Conservation (phyloP, 2,329 filamentous ascomycete genomes). For the Phialophora tarda region DNA sequence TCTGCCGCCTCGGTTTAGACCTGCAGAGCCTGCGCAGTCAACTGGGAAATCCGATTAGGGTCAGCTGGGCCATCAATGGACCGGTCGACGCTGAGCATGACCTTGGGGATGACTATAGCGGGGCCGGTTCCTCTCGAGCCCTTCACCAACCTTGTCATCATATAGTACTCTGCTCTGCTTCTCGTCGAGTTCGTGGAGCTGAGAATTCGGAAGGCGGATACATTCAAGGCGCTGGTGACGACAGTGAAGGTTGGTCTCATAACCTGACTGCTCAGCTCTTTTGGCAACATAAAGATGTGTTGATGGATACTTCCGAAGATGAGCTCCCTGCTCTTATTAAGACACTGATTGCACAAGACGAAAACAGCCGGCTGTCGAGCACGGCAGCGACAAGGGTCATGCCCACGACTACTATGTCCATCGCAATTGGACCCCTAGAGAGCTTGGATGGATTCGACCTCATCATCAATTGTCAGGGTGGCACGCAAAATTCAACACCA, state of each 20-base stretch:
- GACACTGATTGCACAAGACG: conserved; percentile 47
- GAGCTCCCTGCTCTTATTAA: conserved; percentile 62
- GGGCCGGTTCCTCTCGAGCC: neutral
- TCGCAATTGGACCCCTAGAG: conserved; percentile 38
- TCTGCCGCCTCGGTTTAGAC: conserved; percentile 48
- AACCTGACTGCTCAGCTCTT: conserved; percentile 80
- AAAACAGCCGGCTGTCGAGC: conserved; percentile 25
- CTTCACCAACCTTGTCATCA: conserved; percentile 53
- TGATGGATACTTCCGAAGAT: conserved; percentile 70
- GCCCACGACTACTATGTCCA: conserved; percentile 48
- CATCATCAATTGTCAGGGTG: conserved; percentile 50
- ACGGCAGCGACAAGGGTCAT: conserved; percentile 45
- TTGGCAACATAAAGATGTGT: conserved; percentile 69
- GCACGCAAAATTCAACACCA: conserved; percentile 48
- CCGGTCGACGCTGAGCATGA: conserved; percentile 13
- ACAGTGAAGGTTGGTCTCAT: conserved; percentile 89
- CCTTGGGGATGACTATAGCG: neutral
- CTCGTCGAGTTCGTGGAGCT: conserved; percentile 69
- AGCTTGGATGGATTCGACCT: conserved; percentile 52
- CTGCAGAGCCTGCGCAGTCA: conserved; percentile 25
- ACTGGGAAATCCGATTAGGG: conserved; percentile 28
- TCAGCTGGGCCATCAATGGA: conserved; percentile 37
- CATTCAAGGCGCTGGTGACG: conserved; percentile 92
- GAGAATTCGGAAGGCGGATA: conserved; percentile 77
- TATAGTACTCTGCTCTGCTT: conserved; percentile 85